Evolutionary conservation across 2,329 filamentous ascomycete genomes (phyloP), one percentile per base, ranked within the genome.

Genomic region (Colletotrichum filicis): DNA sequence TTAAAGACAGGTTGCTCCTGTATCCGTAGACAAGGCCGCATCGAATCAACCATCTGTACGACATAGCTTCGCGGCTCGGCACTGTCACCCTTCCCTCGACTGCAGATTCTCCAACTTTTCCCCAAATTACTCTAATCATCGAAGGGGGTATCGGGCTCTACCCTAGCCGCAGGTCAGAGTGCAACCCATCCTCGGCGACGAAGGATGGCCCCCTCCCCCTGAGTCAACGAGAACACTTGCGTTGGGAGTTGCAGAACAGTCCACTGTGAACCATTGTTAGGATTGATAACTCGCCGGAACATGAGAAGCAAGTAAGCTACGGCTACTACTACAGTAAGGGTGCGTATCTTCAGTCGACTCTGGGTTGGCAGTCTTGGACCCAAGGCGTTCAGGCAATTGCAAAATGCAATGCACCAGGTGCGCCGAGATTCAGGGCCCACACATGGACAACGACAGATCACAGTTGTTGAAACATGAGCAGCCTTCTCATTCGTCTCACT

Each of bases 51-150:
- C 56, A 35, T 61, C 46, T 66, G 46, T 72, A 68, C 59, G 59
- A 73, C 70, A 71, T 66, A 71, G 64, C 28, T 66, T 71, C 42
- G 56, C 46, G 62, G 56, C 68, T 67, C 68, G 68, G 71, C 71
- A 71, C 28, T 62, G 61, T 57, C 24, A 63, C 53, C 60, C 57
- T 74, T 53, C 70, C 62, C 67, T 56, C 28, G 56, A 56, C 37
- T n/a, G 55, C 35, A 28, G 42, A 22, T 73, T 73, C 71, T 71
- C 71, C 71, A 74, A 74, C 61, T 71, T 74, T 49, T 74, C 71
- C 71, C 71, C 71, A 67, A 74, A 66, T 42, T 63, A 62, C 57
- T 66, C 49, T 74, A 61, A 61, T 71, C 46, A 35, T 35, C 30
- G 49, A 11, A 11, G 37, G 63, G 55, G 56, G 42, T 16, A 35